Base-by-base conservation (phyloP, 768 basidiomycete genomes). In the Hysterangium stoloniferum region DNA sequence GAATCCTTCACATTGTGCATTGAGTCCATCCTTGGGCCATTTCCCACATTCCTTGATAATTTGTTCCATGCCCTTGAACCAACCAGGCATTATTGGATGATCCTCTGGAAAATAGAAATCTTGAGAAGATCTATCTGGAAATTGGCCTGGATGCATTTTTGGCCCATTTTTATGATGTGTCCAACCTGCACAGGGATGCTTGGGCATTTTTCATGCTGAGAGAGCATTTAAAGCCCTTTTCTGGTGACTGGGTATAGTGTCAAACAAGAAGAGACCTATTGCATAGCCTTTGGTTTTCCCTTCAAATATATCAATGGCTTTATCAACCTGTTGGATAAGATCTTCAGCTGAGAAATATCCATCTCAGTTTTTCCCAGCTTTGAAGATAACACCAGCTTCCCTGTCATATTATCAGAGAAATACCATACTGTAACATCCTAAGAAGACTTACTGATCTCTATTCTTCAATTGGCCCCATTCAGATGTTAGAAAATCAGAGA, bases 281-380 rank as follows among this genome's bases (percentile, higher is more conserved):
- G 62, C 56, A 20, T 67, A 47, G 7, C 62, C 63, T 42, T 66
- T 68, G 20, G 55, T n/a, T 11, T 57, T 52, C n/a, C n/a, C n/a
- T 48, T 71, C 60, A 48, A 70, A 63, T 33, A 70, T 60, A 37
- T 70, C 59, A 19, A 68, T 66, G 0, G 65, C 59, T 4, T 51
- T 31, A n/a, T 61, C 54, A 13, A 61, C 62, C 31, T 67, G 61
- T 6, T 28, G 6, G 6, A 66, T 22, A 3, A 66, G 20, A 34
- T 64, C 62, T 8, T 64, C 56, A 15, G 43, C 34, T n/a, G 47
- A 31, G 40, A 61, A 68, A 24, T 60, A 67, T 0, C 66, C 66
- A 55, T 69, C 61, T 2, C 56, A 37, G 22, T 58, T 46, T 33
- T 59, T 59, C 7, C 60, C 63, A n/a, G 54, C 50, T 24, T 53